Conservation (phyloP, 345 rosid genomes). For the Eucalyptus brandiana region DNA sequence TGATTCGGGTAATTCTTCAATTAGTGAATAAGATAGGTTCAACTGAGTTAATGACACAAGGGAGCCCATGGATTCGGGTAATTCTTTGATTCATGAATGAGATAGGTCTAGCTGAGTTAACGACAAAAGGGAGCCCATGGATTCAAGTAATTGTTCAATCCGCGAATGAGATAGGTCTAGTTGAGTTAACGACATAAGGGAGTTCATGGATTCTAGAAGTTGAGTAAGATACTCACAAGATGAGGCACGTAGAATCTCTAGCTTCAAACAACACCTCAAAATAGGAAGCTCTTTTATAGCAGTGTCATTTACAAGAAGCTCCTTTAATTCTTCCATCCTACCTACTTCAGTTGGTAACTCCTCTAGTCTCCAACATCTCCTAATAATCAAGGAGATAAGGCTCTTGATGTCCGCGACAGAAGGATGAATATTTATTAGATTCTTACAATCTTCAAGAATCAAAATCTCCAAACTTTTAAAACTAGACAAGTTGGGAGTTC, state of each 20-base stretch:
- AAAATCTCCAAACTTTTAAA: not conserved
- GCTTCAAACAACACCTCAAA: not conserved
- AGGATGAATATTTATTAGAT: not conserved
- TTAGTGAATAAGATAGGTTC: too few species aligned
- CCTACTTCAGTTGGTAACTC: not conserved
- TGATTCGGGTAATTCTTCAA: too few species aligned
- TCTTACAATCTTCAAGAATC: not conserved
- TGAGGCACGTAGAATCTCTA: rapidly evolving
- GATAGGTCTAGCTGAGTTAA: too few species aligned
- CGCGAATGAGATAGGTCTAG: too few species aligned
- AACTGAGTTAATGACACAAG: too few species aligned
- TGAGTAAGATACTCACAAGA: not conserved
- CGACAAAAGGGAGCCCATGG: too few species aligned
- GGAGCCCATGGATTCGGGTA: too few species aligned
- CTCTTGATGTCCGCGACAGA: too few species aligned
- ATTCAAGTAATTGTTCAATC: too few species aligned
- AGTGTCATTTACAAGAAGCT: not conserved
- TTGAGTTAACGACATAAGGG: rapidly evolving
- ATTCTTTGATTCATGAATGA: too few species aligned
- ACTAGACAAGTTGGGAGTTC: not conserved
- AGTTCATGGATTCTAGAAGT: not conserved
- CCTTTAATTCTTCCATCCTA: not conserved
- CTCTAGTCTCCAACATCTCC: not conserved
- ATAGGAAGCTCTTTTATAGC: not conserved
- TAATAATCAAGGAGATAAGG: not conserved